Base-by-base conservation (phyloP, 2,329 filamentous ascomycete species). In the Neonectria sp. region DNA sequence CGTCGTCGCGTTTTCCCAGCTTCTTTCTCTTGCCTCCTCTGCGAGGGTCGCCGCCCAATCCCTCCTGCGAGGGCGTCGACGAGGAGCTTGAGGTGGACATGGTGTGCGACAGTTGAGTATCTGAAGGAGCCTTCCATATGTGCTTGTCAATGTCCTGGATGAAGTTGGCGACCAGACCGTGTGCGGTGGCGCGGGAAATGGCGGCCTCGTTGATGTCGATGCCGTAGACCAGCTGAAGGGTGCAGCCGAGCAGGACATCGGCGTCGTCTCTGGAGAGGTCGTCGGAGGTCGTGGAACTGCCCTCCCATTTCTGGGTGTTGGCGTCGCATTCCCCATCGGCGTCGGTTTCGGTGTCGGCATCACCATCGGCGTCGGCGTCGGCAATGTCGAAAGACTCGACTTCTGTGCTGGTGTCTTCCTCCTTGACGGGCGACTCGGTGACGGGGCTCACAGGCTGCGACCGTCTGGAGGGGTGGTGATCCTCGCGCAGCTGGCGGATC, bases 201-300 rank as follows among this genome's bases (percentile, higher is more conserved):
- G 75, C 73, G 0, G 76, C 66, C 17, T 82, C 80, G 4, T 77
- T 73, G 12, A 81, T 69, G 24, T 83, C 80, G 1, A 83, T 71
- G 2, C 81, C 81, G 58, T 82, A 83, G 6, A 79, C 77, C 0
- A 82, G 55, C 37, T 83, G 81, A 0, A 83, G 74, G 0, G 78
- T 74, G 52, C 81, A 82, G 46, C 78, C 77, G 21, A 83, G 73
- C 2, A 83, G 68, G 0, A 74, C 69, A 15, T 81, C 80, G 15
- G 77, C 76, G 57, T 83, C 81, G 2, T 81, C 79, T 3, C 71
- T 63, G 0, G 79, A 75, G 7, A 77, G 67, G 48, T 81, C 79
- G 8, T 80, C 78, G 4, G 76, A 77, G 1, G 71, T 70, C 5
- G 73, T 71, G 4, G 66, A 69, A 1, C 60, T 70, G 12, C 66